Conservation (phyloP, 139 green algal species). For the Picocystis salinarum region DNA sequence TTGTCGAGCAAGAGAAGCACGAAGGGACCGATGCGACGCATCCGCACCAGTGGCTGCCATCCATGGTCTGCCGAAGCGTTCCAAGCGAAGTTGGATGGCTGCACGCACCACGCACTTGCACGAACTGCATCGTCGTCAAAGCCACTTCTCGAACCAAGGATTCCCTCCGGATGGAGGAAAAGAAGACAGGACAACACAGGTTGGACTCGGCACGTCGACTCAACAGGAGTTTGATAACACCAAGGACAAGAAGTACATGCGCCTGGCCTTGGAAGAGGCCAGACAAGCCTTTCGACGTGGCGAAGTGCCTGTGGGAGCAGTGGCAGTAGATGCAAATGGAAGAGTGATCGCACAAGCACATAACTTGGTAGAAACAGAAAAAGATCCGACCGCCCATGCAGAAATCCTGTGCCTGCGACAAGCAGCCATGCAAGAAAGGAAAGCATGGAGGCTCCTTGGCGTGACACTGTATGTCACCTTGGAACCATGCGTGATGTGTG, state of each 20-base stretch:
- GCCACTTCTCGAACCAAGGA: too few relatives aligned
- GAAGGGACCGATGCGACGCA: too few relatives aligned
- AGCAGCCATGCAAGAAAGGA: constrained; percentile 8
- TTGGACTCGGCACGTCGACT: too few relatives aligned
- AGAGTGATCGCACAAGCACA: constrained; percentile 23
- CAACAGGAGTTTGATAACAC: too few relatives aligned
- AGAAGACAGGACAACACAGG: too few relatives aligned
- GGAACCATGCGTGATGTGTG: constrained; percentile 93
- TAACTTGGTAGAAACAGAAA: constrained; percentile 33
- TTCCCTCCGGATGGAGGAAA: too few relatives aligned
- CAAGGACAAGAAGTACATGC: constrained; percentile 27
- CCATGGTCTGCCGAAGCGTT: too few relatives aligned
- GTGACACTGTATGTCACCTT: constrained; percentile 77
- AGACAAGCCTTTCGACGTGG: constrained; percentile 8
- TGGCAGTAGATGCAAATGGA: constrained; percentile 29
- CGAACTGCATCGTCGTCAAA: too few relatives aligned
- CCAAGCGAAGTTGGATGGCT: too few relatives aligned
- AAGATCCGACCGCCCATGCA: constrained; percentile 59
- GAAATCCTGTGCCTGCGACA: constrained; percentile 57
- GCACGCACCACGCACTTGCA: too few relatives aligned
- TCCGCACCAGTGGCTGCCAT: too few relatives aligned
- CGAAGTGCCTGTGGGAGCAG: constrained; percentile 67
- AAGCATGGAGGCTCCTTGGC: constrained; percentile 39
- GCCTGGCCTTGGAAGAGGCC: constrained; percentile 25
- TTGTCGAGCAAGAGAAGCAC: too few relatives aligned